Percentiles rank a stretch among this genome's conserved stretches.
Conservation (phyloP, 2,329 filamentous ascomycete genomes). For the Hypocreales sp. region DNA sequence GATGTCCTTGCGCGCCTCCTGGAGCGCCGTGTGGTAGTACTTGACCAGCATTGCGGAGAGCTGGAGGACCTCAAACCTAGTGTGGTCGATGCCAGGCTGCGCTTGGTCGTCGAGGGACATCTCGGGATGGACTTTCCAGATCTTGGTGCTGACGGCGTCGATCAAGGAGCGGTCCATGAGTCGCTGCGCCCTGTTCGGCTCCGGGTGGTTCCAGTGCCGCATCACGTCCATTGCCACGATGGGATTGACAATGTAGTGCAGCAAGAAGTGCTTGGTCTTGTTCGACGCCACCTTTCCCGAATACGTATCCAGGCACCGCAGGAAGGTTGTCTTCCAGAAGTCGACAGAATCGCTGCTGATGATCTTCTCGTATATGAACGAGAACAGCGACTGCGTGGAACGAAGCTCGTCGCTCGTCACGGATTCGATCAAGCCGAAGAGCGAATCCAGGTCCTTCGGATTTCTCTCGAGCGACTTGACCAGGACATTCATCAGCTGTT, state of each 20-base stretch:
- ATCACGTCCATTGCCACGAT: conserved; percentile 95
- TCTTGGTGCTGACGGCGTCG: conserved; percentile 76
- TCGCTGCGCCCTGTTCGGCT: conserved; percentile 42
- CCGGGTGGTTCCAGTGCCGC: conserved; percentile 53
- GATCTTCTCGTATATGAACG: conserved; percentile 73
- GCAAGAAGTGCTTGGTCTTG: conserved; percentile 81
- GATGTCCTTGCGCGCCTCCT: conserved; percentile 90
- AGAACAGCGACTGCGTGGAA: conserved; percentile 55
- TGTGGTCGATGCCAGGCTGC: conserved; percentile 84
- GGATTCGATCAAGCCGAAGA: conserved; percentile 73
- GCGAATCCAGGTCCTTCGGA: conserved; percentile 62
- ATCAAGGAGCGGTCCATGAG: conserved; percentile 79
- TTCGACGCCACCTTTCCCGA: conserved; percentile 64
- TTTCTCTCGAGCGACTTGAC: conserved; percentile 64
- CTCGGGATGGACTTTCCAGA: conserved; percentile 81
- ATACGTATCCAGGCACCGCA: conserved; percentile 80
- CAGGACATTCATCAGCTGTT: conserved; percentile 76
- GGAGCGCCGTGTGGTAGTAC: conserved; percentile 75
- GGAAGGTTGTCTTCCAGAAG: conserved; percentile 68
- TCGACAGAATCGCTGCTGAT: conserved; percentile 75
- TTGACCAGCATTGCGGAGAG: conserved; percentile 91
- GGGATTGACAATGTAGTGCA: conserved; percentile 87
- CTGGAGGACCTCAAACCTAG: conserved; percentile 88
- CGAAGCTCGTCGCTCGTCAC: conserved; percentile 76
- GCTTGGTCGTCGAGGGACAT: conserved; percentile 71